Evolutionary conservation across 208 protist species (phyloP).

Genomic region (Trypanosoma brucei): DNA sequence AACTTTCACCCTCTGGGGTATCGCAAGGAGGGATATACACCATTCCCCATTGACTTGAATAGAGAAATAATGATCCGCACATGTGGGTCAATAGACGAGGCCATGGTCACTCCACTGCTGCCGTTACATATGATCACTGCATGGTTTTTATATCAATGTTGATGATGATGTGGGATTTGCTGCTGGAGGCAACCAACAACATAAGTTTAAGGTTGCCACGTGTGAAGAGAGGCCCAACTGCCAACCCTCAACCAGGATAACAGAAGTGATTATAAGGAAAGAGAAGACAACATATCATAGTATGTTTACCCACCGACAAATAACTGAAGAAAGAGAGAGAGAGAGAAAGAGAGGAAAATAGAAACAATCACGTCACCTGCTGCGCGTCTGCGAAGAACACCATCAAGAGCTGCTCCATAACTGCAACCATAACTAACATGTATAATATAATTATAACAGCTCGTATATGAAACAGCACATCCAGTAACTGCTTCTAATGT

Average conservation of each 20-base stretch:
- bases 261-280: conserved; percentile 2
- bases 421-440: no score
- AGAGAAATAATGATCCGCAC: conserved; percentile 43
- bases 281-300: no score
- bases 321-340: not conserved
- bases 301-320: no score
- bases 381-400: not conserved
- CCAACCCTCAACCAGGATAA: not conserved
- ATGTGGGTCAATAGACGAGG: conserved; percentile 38
- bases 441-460: no score
- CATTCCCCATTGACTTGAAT: conserved; percentile 99
- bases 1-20: conserved; percentile 97
- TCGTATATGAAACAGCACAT: no score
- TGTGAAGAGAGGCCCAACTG: not conserved
- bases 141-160: conserved; percentile 47
- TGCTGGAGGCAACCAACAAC: conserved; percentile 64
- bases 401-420: no score
- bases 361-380: not conserved
- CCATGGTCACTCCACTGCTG: conserved; percentile 25
- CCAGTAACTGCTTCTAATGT: no score
- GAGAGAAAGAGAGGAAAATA: not conserved
- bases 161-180: conserved; percentile 35
- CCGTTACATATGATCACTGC: conserved; percentile 45
- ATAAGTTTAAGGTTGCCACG: conserved; percentile 21
- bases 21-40: conserved; percentile 97